Evolutionary conservation across 2,329 filamentous ascomycete genomes (phyloP).

Genomic region (Chaetomium olivaceum): DNA sequence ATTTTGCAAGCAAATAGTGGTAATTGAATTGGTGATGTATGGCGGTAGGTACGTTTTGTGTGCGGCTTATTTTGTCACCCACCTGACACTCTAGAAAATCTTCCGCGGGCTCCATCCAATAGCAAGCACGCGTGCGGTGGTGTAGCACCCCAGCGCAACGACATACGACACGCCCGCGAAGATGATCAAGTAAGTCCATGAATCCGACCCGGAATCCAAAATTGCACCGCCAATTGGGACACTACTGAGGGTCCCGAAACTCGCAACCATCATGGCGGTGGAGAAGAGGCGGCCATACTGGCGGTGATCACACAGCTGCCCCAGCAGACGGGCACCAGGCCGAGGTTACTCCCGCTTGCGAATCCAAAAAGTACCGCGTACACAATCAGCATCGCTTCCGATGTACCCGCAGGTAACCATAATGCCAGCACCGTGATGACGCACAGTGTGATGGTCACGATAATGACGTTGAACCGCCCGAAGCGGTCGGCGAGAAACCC

Average conservation of each 20-base stretch:
- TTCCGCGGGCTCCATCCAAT: conserved; percentile 40
- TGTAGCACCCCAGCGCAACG: conserved; percentile 39
- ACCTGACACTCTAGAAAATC: conserved; percentile 33
- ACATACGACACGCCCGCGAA: conserved; percentile 43
- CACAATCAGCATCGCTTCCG: conserved; percentile 59
- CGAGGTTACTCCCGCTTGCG: conserved; percentile 75
- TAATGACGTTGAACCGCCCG: conserved; percentile 80
- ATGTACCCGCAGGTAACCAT: conserved; percentile 66
- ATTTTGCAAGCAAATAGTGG: too few species aligned
- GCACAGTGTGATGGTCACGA: conserved; percentile 61
- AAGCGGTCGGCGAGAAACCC: conserved; percentile 73
- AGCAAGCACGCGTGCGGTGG: conserved; percentile 39
- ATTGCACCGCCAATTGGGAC: conserved; percentile 47
- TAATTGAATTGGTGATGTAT: too few species aligned
- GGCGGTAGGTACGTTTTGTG: too few species aligned
- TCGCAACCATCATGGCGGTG: conserved; percentile 75
- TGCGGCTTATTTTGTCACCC: neutral
- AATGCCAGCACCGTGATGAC: conserved; percentile 61
- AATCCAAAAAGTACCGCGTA: conserved; percentile 78
- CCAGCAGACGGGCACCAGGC: conserved; percentile 76
- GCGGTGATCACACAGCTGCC: conserved; percentile 74
- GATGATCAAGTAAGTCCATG: conserved; percentile 43
- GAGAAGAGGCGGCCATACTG: conserved; percentile 69
- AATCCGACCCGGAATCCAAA: conserved; percentile 38
- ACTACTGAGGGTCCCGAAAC: conserved; percentile 62